Base-by-base conservation (phyloP, 1,139 yeast genomes). In the Suhomyces bolitotheri region DNA sequence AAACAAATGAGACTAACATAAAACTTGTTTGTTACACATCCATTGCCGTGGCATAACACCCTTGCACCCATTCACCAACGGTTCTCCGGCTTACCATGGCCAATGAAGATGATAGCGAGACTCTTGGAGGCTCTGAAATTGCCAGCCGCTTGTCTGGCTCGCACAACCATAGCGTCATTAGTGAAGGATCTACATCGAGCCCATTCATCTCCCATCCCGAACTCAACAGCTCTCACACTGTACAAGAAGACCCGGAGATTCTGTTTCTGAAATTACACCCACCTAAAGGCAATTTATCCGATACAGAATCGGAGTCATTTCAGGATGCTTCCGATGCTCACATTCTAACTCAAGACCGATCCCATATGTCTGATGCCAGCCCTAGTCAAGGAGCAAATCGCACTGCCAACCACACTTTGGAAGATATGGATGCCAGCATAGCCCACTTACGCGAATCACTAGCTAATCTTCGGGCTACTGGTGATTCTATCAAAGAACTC, bases 131-230 rank as follows among this genome's bases (percentile, higher is more conserved):
- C 17, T 33, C 40, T n/a, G 40, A 33, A 4, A 16, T 16, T 27
- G 20, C 7, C 7, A 31, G n/a, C 15, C 16, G 13, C 22, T 26
- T 16, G 38, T 22, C 8, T 7, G 20, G 13, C 29, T 34, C 10
- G 26, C 11, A 19, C 23, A 28, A 14, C 12, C 14, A 16, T 16
- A 23, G 24, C 20, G 13, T 13, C 14, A 16, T 12, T 22, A 34
- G 25, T 16, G 39, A 38, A n/a, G 35, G 21, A 9, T 34, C 35
- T 9, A 22, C 33, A 7, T 62, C 66, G n/a, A 60, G 66, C 39
- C 66, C 67, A 4, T 62, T 63, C 33, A 49, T 62, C 11, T 49
- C 64, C 10, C 48, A 60, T 25, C 65, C 62, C 10, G 57, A 35
- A 4, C 21, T 43, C 10, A 25, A 17, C 20, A 28, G 27, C 16